Percentiles rank a stretch among this genome's conserved stretches.
These are phyloP conservation scores for Pichia sp. DNA, from an alignment of 1,139 yeast species.

Conservation along the genomic window DNA sequence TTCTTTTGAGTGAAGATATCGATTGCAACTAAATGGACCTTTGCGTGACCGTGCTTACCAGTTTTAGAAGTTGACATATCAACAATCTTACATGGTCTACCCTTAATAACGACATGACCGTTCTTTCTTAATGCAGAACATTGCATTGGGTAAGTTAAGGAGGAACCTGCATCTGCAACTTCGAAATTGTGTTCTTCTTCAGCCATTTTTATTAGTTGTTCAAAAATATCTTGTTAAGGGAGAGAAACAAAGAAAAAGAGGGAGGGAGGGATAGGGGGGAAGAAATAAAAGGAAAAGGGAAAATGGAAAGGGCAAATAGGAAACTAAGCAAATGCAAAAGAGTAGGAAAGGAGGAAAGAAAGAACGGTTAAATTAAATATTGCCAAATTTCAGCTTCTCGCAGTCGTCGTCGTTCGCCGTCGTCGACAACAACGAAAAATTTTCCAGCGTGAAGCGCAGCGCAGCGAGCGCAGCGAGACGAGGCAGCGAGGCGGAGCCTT, in stretches of 20 bases:
- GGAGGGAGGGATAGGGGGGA: neutral
- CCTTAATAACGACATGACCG: constrained; percentile 98
- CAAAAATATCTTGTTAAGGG: neutral
- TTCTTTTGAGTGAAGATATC: constrained; percentile 99
- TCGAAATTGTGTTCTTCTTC: constrained; percentile 91
- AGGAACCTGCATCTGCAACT: constrained; percentile 99
- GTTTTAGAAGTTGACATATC: constrained; percentile 99
- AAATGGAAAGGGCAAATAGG: constrained; percentile 1
- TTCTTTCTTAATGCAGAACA: constrained; percentile 99
- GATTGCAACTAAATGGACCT: constrained; percentile 98
- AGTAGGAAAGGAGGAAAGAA: constrained; percentile 1
- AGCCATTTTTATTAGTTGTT: constrained; percentile 43
- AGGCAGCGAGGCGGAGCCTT: neutral
- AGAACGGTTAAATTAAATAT: constrained; percentile 1
- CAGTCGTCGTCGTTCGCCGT: neutral
- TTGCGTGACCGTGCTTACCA: constrained; percentile 99
- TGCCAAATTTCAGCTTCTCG: constrained; percentile 1
- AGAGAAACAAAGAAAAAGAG: constrained; percentile 1
- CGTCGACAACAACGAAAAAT: neutral
- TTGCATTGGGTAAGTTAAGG: constrained; percentile 97
- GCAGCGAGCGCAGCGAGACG: neutral
- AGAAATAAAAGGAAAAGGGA: constrained; percentile 1
- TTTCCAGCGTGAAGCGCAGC: neutral
- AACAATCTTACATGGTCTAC: constrained; percentile 99
- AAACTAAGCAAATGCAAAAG: neutral